phyloP scores from a whole-genome alignment of 2,329 filamentous ascomycete species.

The Escovopsis weberi region DNA sequence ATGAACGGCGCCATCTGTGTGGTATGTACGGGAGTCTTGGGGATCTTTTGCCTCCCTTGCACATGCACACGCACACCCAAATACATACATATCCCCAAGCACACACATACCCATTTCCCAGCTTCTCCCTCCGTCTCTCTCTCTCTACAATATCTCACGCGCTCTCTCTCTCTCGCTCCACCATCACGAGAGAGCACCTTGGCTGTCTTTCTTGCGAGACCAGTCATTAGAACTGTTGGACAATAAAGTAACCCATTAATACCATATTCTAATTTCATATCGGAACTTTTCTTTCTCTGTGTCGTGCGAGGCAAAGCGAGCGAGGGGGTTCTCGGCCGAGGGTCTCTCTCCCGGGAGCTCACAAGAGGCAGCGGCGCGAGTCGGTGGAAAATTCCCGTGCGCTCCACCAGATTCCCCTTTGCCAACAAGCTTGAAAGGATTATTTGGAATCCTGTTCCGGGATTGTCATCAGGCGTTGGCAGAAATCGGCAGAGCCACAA shows the following conservation, averaged over 20 bases:
- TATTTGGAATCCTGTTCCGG: too few species aligned
- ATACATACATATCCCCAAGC: neutral
- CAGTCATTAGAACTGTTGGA: constrained; percentile 6
- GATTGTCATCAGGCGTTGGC: too few species aligned
- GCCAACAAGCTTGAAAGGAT: too few species aligned
- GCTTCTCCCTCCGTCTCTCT: neutral
- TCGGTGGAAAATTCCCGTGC: too few species aligned
- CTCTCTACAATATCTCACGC: neutral
- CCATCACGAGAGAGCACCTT: neutral
- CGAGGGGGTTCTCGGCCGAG: neutral
- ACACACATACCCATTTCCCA: too few species aligned
- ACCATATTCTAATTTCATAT: neutral
- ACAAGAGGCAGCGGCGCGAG: too few species aligned
- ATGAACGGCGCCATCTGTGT: constrained; percentile 1
- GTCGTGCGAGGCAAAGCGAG: neutral
- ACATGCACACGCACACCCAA: too few species aligned
- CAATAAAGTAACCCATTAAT: constrained; percentile 6
- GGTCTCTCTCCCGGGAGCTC: too few species aligned
- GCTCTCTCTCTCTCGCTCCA: neutral
- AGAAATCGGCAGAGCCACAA: too few species aligned
- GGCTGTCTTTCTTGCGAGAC: constrained; percentile 5
- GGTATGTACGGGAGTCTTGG: too few species aligned
- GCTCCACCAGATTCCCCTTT: too few species aligned
- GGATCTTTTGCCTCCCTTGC: too few species aligned
- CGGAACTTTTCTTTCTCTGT: neutral